Base-by-base conservation (phyloP, 345 rosid species). In the Dovyalis caffra region DNA sequence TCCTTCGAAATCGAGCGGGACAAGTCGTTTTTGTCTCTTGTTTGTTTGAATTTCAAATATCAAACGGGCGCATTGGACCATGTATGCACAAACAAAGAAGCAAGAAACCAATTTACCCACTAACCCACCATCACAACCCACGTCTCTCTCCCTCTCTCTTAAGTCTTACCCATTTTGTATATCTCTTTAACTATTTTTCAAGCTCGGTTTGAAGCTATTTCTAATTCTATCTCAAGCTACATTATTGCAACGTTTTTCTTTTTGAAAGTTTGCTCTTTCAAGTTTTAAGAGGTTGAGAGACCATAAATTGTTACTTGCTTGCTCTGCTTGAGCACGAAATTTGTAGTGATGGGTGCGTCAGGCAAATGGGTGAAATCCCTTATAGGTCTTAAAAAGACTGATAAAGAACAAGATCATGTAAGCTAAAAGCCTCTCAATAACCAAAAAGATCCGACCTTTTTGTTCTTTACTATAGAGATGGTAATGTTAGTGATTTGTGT, bases 281-380 rank as follows among this genome's bases (percentile, higher is more conserved):
- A 28, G 66, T 23, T 34, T 47, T 72, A 33, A 31, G 31, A 45
- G 26, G 35, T 56, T 64, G 20, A 5, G n/a, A 60, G n/a, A 68
- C 60, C 51, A 12, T 12, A 65, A 23, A 23, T 61, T 51, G 64
- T 47, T 68, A 8, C 28, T 64, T 63, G 47, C 35, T 67, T 28
- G 43, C 18, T 34, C 64, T 40, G 32, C 31, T 20, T 37, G 43
- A 72, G 58, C 35, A 29, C 21, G 45, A 28, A 21, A n/a, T 32
- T 23, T 49, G 12, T 74, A 34, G 33, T 38, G 38, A 95, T 95
- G 99, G 98, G 99, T 85, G 98, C 92, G 76, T 89, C 99, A 62
- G 97, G 97, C 34, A 95, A 89, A 79, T 95, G 99, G 99, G 90
- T 95, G 7, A 92, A 90, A 77, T 86, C 95, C 21, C 84, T 95